Evolutionary conservation across 1,284 basidiomycete species (phyloP).

Genomic region (Irpex lacteus): DNA sequence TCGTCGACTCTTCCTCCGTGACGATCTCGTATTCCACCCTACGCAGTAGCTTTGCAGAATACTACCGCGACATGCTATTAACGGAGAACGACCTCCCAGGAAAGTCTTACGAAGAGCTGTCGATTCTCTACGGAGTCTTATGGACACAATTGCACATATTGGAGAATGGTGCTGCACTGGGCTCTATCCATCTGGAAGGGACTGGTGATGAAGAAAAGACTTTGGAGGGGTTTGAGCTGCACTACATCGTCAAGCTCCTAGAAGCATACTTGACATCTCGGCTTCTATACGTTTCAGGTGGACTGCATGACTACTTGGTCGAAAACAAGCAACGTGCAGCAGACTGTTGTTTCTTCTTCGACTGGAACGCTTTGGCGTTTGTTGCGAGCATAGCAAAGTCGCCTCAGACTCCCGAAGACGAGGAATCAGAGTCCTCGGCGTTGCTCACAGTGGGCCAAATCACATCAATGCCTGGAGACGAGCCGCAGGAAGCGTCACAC

Average conservation of each 20-base stretch:
- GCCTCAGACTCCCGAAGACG: conserved; percentile 26
- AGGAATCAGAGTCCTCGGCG: conserved; percentile 30
- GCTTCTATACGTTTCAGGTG: conserved; percentile 38
- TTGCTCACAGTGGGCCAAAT: conserved; percentile 42
- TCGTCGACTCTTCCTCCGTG: conserved; percentile 45
- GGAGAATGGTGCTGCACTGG: conserved; percentile 60
- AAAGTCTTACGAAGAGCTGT: conserved; percentile 65
- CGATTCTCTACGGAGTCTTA: conserved; percentile 53
- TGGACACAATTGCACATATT: conserved; percentile 69
- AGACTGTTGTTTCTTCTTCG: conserved; percentile 57
- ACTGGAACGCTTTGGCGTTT: conserved; percentile 63
- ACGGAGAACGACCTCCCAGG: conserved; percentile 41
- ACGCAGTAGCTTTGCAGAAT: conserved; percentile 50
- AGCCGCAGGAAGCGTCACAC: conserved; percentile 28
- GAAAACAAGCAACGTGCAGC: conserved; percentile 39
- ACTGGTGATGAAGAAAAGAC: conserved; percentile 32
- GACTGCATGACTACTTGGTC: conserved; percentile 51
- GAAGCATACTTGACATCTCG: conserved; percentile 46
- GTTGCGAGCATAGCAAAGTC: conserved; percentile 55
- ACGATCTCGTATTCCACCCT: conserved; percentile 48
- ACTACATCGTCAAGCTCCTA: conserved; percentile 49
- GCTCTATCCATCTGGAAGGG: conserved; percentile 52
- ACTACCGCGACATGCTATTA: conserved; percentile 45
- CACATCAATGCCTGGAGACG: conserved; percentile 18
- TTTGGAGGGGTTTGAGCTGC: conserved; percentile 50